phyloP scores from a whole-genome alignment of 1,284 basidiomycete species.

The Rhodotorula sp. region DNA sequence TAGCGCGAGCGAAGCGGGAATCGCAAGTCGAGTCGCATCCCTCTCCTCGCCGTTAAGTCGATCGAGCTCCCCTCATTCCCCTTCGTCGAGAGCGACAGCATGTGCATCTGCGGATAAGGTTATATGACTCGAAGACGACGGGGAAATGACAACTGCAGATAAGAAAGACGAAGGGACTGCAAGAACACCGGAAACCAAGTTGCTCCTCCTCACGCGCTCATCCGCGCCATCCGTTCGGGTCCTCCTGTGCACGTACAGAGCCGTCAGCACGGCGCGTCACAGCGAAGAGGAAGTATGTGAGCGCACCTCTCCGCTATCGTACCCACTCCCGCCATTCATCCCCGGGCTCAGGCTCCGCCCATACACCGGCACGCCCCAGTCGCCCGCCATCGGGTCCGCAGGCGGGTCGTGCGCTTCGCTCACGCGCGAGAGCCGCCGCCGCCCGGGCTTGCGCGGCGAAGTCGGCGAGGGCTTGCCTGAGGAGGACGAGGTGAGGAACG shows the following conservation, averaged over 20 bases:
- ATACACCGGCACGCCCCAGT: constrained; percentile 33
- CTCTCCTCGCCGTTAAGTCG: too few relatives aligned
- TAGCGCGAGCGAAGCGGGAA: background rate
- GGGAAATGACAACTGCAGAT: background rate
- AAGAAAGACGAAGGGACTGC: background rate
- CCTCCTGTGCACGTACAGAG: background rate
- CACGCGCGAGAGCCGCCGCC: constrained; percentile 22
- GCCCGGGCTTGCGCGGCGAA: background rate
- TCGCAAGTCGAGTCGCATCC: too few relatives aligned
- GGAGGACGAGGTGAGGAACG: constrained; percentile 12
- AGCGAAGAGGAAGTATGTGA: background rate
- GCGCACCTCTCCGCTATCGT: constrained; percentile 33
- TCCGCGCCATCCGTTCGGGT: background rate
- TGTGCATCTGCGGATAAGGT: background rate
- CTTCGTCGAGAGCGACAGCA: too few relatives aligned
- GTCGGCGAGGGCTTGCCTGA: background rate
- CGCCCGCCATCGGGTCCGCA: constrained; percentile 39
- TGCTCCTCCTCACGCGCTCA: background rate
- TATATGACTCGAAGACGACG: too few relatives aligned
- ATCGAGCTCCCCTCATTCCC: too few relatives aligned
- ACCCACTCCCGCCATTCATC: constrained; percentile 29
- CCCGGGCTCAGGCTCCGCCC: constrained; percentile 19
- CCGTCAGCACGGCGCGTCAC: background rate
- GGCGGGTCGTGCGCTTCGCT: constrained; percentile 22
- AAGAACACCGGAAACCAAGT: too few relatives aligned